Conservation (phyloP, 2,329 filamentous ascomycete species). For the Clonostachys chloroleuca region DNA sequence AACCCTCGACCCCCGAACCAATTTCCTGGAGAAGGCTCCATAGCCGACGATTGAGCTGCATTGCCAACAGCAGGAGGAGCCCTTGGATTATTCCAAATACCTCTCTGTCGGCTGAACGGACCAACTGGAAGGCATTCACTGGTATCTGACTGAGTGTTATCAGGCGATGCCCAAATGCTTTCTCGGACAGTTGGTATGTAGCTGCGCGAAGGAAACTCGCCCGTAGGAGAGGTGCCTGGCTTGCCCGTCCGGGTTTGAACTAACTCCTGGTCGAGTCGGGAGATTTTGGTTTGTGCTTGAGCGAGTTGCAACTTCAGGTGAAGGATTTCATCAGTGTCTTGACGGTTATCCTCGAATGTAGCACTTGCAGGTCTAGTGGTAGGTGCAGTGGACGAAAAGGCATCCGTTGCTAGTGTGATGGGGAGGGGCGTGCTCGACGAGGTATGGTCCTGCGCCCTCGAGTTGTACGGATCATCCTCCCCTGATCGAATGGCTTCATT, state of each 20-base stretch:
- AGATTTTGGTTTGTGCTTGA: conserved; percentile 65
- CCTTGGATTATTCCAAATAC: conserved; percentile 52
- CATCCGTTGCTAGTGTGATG: conserved; percentile 57
- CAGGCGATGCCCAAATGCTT: conserved; percentile 45
- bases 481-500: conserved; percentile 43
- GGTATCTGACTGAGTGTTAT: conserved; percentile 53
- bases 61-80: conserved; percentile 11
- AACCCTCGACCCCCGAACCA: conserved; percentile 41
- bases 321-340: conserved; percentile 53
- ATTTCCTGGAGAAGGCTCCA: conserved; percentile 23
- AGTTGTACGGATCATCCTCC: conserved; percentile 28
- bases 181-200: conserved; percentile 19
- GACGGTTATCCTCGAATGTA: conserved; percentile 30
- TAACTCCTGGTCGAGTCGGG: conserved; percentile 67
- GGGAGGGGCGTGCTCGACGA: conserved; percentile 56
- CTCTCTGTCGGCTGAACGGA: conserved; percentile 47
- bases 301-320: conserved; percentile 69
- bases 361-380: conserved; percentile 50
- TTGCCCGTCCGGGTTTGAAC: conserved; percentile 58
- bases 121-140: conserved; percentile 48
- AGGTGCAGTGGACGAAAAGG: conserved; percentile 40
- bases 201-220: conserved; percentile 9
- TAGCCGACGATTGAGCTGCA: conserved; percentile 25
- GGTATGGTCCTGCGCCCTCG: conserved; percentile 35
- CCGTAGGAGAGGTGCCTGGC: conserved; percentile 33